These are phyloP conservation scores for Erigeron canadensis DNA, from an alignment of 129 eudicot genomes.

Conservation along the genomic window DNA sequence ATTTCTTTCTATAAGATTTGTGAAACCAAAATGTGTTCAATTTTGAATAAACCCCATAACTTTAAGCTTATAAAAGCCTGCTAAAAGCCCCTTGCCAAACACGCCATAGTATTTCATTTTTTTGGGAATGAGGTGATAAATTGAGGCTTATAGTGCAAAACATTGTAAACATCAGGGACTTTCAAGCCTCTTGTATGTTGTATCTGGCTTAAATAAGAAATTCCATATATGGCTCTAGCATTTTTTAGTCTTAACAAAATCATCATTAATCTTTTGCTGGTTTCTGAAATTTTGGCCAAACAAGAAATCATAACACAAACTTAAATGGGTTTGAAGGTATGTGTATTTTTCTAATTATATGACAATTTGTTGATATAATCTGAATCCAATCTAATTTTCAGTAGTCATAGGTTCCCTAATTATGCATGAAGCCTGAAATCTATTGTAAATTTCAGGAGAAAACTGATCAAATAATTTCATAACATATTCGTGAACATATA, in stretches of 20 bases:
- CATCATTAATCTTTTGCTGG: not conserved
- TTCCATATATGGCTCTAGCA: no score
- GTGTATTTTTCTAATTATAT: not conserved
- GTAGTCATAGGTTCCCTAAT: no score
- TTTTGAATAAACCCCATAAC: no score
- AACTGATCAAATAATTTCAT: not conserved
- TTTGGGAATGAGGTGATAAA: not conserved
- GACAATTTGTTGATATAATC: not conserved
- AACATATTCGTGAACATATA: not conserved
- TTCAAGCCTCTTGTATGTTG: no score
- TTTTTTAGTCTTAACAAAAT: no score
- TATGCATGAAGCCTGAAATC: not conserved
- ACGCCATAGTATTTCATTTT: not conserved
- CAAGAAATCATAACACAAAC: not conserved
- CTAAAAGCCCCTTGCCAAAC: no score
- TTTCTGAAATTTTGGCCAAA: not conserved
- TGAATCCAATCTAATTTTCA: slow-evolving; percentile 5
- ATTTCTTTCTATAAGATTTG: not conserved
- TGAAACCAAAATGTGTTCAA: no score
- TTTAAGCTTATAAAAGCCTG: no score
- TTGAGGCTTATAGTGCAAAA: not conserved
- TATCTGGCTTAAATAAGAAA: no score
- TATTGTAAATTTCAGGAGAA: not conserved
- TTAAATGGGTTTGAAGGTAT: slow-evolving; percentile 19
- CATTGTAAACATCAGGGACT: slow-evolving; percentile 3